Evolutionary conservation across 305 asterid genomes (phyloP).

Genomic region (Fraxinus velutina): DNA sequence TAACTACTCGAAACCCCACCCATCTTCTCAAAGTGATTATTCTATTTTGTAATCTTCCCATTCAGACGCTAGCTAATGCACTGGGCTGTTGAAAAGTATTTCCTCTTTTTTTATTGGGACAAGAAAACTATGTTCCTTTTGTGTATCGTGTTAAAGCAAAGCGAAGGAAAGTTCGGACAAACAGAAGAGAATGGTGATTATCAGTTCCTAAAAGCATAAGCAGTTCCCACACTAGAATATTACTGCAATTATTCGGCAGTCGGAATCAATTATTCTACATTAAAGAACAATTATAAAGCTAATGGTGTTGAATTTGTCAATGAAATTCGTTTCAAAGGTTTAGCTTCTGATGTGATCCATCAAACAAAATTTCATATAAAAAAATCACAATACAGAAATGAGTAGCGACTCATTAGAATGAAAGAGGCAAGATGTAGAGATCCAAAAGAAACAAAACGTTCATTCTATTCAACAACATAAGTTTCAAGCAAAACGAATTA

Average conservation of each 20-base stretch:
- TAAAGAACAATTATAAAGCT: background rate
- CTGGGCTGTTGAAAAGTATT: background rate
- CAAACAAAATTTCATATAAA: background rate
- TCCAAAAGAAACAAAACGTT: background rate
- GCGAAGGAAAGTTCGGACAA: background rate
- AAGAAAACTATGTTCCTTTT: background rate
- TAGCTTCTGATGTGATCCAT: background rate
- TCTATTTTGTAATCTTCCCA: background rate
- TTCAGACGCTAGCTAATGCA: background rate
- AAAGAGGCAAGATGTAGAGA: background rate
- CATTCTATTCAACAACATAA: constrained; percentile 12
- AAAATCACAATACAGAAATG: background rate
- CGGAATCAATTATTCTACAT: background rate
- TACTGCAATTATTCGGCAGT: background rate
- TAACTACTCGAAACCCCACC: background rate
- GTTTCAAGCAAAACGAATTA: constrained; percentile 32
- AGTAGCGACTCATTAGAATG: background rate
- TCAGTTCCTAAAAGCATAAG: background rate
- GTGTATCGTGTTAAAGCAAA: background rate
- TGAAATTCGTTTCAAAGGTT: background rate
- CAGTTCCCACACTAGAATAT: background rate
- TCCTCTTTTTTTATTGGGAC: background rate
- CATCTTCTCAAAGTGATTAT: background rate
- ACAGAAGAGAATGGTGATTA: background rate
- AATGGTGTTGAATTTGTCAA: background rate